Percentiles rank a stretch among this genome's conserved stretches.
Evolutionary conservation across 768 basidiomycete genomes (phyloP).

Genomic region (Amanita fuliginea): DNA sequence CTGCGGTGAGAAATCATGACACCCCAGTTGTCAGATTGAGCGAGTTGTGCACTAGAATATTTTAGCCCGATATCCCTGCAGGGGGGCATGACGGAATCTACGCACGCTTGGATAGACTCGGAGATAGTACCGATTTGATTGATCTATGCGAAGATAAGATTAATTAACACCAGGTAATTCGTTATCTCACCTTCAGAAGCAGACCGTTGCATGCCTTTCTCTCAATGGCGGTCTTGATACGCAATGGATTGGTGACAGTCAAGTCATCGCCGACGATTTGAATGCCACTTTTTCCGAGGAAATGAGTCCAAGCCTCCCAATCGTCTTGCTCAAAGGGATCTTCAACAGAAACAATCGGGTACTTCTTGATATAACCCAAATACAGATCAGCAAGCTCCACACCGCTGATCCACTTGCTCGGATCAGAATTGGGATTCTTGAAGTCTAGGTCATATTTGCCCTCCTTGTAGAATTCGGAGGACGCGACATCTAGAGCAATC

Average conservation of each 20-base stretch:
- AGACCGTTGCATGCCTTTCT: slow-evolving; percentile 99
- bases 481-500: slow-evolving; percentile 97
- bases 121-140: slow-evolving; percentile 99
- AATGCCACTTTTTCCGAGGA: slow-evolving; percentile 68
- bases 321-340: slow-evolving; percentile 99
- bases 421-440: slow-evolving; percentile 99
- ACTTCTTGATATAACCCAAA: slow-evolving; percentile 76
- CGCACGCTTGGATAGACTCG: slow-evolving; percentile 97
- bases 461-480: slow-evolving; percentile 99
- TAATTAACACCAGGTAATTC: not conserved
- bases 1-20: slow-evolving; percentile 99
- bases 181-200: slow-evolving; percentile 66
- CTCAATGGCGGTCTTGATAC: slow-evolving; percentile 98
- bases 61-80: not conserved
- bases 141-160: slow-evolving; percentile 32
- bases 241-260: slow-evolving; percentile 93
- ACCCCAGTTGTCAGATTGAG: slow-evolving; percentile 95
- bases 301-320: slow-evolving; percentile 96
- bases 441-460: slow-evolving; percentile 99
- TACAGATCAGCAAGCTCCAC: slow-evolving; percentile 89
- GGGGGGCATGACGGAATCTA: slow-evolving; percentile 12
- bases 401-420: slow-evolving; percentile 92
- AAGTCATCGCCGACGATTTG: slow-evolving; percentile 96
- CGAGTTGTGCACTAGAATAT: slow-evolving; percentile 70
- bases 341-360: slow-evolving; percentile 92